Evolutionary conservation across 2,329 filamentous ascomycete species (phyloP).

Genomic region (Botryotinia globosa): DNA sequence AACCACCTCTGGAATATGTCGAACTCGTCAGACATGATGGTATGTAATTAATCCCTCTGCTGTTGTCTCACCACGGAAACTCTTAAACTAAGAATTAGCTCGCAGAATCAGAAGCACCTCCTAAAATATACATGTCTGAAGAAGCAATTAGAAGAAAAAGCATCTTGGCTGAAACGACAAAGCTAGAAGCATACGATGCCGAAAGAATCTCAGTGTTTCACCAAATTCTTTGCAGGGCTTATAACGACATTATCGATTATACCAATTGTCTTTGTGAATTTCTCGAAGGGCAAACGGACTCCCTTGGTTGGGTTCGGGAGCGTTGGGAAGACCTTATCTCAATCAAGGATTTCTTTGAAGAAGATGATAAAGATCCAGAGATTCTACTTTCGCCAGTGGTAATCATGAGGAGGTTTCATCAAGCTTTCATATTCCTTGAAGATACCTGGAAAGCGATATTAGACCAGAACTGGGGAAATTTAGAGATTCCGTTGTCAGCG

Average conservation of each 20-base stretch:
- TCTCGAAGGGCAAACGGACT: no score
- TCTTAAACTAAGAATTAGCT: background rate
- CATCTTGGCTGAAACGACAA: background rate
- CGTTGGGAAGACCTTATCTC: background rate
- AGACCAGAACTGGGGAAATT: background rate
- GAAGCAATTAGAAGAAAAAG: background rate
- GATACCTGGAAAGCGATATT: background rate
- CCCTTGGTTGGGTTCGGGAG: background rate
- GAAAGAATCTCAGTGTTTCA: background rate
- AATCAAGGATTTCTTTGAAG: background rate
- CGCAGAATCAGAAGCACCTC: background rate
- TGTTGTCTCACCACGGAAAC: background rate
- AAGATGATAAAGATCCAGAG: background rate
- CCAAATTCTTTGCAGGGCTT: background rate
- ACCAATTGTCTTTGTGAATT: background rate
- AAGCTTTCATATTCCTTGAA: background rate
- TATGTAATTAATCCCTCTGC: background rate
- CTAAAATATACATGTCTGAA: background rate
- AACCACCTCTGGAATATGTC: background rate
- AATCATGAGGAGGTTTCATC: background rate
- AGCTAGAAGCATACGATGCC: background rate
- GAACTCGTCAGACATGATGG: background rate
- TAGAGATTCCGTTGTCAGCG: background rate
- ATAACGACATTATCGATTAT: background rate
- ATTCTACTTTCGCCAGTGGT: background rate